These are phyloP conservation scores for Barbarea vulgaris DNA, from an alignment of 345 rosid genomes.

Conservation along the genomic window DNA sequence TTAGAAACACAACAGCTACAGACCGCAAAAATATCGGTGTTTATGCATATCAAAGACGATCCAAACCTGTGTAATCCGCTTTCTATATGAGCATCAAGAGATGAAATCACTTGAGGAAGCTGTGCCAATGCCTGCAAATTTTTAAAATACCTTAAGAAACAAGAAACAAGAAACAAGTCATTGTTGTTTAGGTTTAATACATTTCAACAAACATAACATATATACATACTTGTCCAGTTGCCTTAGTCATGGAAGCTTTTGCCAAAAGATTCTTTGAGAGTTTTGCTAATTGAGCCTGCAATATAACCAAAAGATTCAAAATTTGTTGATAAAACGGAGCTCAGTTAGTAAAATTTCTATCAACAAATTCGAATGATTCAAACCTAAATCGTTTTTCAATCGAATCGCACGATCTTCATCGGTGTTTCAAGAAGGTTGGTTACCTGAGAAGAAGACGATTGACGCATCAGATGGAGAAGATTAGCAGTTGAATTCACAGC, in stretches of 20 bases:
- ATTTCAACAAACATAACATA: conserved; percentile 15
- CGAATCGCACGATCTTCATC: conserved; percentile 7
- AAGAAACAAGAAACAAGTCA: neutral
- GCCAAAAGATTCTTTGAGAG: conserved; percentile 86
- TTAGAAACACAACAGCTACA: conserved; percentile 20
- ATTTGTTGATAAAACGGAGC: neutral
- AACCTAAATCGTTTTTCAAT: neutral
- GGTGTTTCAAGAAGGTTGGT: neutral
- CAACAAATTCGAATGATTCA: neutral
- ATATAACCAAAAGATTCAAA: neutral
- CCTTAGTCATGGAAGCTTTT: conserved; percentile 64
- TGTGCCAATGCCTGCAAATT: conserved; percentile 64
- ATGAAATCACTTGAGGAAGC: conserved; percentile 77
- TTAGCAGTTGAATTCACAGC: conserved; percentile 81
- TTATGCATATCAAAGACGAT: neutral
- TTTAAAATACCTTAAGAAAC: neutral
- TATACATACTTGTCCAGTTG: conserved; percentile 72
- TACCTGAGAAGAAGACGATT: conserved; percentile 81
- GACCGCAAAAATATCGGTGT: neutral
- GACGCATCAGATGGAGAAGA: conserved; percentile 82
- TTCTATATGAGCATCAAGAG: conserved; percentile 84
- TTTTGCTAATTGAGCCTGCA: conserved; percentile 65
- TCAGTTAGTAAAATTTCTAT: neutral
- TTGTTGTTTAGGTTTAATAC: neutral
- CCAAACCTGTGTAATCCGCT: conserved; percentile 66